Base-by-base conservation (phyloP, 2,329 filamentous ascomycete genomes). In the Trichoderma semiorbis region DNA sequence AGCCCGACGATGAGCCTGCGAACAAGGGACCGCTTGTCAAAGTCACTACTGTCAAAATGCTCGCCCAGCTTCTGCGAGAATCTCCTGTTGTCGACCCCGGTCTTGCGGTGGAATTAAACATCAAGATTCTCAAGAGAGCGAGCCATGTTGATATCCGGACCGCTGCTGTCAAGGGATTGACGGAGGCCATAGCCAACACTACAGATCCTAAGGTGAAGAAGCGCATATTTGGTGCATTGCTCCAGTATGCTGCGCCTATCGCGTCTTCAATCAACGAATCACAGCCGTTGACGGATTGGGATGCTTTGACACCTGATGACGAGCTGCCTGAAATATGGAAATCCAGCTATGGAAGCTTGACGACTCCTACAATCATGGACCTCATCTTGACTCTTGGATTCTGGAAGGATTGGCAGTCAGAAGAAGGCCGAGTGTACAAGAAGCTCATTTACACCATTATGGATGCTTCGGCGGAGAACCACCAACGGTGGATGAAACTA, bases 41-140 rank as follows among this genome's bases (percentile, higher is more conserved):
- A 69, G 75, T 82, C 6, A 80, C 78, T 1, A 82, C 80, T 0
- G 75, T 83, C 64, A 81, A 82, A 65, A 80, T 83, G 78, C 75
- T 83, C n/a, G 78, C 79, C 0, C 78, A 81, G 50, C 64, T 82
- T 1, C 74, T 83, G 2, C 74, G 79, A 12, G 74, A 76, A 3
- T 78, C 75, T 5, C 70, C 74, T 1, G 79, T 79, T 18, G 70
- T 82, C 7, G 74, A 76, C 30, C 67, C 75, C 10, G 39, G 62
- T 12, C 75, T 74, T 0, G 73, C 79, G 0, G 79, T 76, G 26
- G 74, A 79, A 5, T 77, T 80, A 1, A 77, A 83, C 2, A 62
- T 74, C 4, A 58, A 72, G 0, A 75, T 83, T 2, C 76, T 83
- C 6, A 69, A 73, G 0, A 76, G 77, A 50, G 75, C 80, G 3